phyloP scores from a whole-genome alignment of 768 basidiomycete genomes.

The Lentinula aciculospora region DNA sequence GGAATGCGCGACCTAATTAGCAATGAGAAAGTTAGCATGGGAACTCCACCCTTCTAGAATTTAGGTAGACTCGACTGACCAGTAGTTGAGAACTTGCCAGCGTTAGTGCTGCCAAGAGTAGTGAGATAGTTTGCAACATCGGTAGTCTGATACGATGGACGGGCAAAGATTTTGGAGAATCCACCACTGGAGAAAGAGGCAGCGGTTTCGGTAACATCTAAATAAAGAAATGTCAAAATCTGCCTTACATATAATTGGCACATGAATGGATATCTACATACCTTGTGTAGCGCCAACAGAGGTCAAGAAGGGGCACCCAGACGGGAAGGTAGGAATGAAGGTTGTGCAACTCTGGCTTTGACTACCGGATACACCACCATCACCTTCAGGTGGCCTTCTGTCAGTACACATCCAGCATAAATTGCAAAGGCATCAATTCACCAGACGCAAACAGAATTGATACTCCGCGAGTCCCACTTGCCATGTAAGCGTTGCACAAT shows the following conservation, averaged over 20 bases:
- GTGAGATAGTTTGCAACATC: constrained; percentile 19
- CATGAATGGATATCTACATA: neutral
- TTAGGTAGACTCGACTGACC: constrained; percentile 14
- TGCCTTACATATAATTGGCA: too few species aligned
- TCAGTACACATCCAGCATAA: neutral
- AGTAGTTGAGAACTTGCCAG: constrained; percentile 40
- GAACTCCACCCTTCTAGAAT: constrained; percentile 12
- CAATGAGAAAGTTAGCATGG: constrained; percentile 13
- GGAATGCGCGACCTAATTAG: constrained; percentile 17
- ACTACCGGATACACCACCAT: constrained; percentile 19
- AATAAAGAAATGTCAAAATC: neutral
- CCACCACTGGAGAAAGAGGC: constrained; percentile 45
- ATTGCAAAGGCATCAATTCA: constrained; percentile 22
- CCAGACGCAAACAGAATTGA: constrained; percentile 44
- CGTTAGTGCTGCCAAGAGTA: constrained; percentile 23
- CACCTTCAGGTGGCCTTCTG: constrained; percentile 22
- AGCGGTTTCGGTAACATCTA: constrained; percentile 33
- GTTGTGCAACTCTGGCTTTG: constrained; percentile 14
- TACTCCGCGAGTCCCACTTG: constrained; percentile 43
- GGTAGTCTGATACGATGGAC: constrained; percentile 22
- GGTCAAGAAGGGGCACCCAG: constrained; percentile 33
- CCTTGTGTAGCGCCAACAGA: constrained; percentile 5
- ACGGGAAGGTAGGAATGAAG: constrained; percentile 38
- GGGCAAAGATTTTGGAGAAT: constrained; percentile 37
- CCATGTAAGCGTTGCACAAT: constrained; percentile 22